These are phyloP conservation scores for Neonothopanus nambi DNA, from an alignment of 1,284 basidiomycete species.

Conservation along the genomic window DNA sequence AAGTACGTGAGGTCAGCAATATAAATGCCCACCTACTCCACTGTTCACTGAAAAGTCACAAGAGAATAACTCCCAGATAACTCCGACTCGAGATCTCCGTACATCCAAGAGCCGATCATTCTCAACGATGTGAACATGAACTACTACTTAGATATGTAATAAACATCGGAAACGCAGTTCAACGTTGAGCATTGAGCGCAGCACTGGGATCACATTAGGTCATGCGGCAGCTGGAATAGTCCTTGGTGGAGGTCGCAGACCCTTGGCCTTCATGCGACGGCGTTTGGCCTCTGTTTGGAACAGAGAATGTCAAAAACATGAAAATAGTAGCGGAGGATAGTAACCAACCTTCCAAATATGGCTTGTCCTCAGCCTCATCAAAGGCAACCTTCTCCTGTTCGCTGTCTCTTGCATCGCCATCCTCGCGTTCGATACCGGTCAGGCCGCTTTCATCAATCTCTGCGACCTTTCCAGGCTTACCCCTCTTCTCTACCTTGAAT, in stretches of 20 bases:
- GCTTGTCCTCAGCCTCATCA: conserved; percentile 69
- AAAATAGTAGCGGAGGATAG: conserved; percentile 2
- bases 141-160: no score
- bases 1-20: no score
- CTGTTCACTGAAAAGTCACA: no score
- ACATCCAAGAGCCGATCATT: neutral
- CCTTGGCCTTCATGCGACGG: conserved; percentile 73
- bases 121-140: neutral
- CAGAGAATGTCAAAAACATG: conserved; percentile 18
- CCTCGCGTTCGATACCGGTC: conserved; percentile 27
- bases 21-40: no score
- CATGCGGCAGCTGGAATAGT: conserved; percentile 19
- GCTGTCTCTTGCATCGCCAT: conserved; percentile 30
- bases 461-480: conserved; percentile 47
- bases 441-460: conserved; percentile 36
- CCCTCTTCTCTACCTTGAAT: conserved; percentile 86
- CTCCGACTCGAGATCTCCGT: neutral
- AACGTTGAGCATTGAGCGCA: no score
- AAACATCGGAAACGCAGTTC: no score
- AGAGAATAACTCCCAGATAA: no score
- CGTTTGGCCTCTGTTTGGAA: conserved; percentile 61
- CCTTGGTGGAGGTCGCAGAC: conserved; percentile 59
- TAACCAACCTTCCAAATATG: conserved; percentile 66
- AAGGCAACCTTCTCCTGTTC: conserved; percentile 44
- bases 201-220: neutral